Evolutionary conservation across 495 filamentous ascomycete species (phyloP), one percentile per base, ranked within the genome.

Genomic region (Patellaria atrata): DNA sequence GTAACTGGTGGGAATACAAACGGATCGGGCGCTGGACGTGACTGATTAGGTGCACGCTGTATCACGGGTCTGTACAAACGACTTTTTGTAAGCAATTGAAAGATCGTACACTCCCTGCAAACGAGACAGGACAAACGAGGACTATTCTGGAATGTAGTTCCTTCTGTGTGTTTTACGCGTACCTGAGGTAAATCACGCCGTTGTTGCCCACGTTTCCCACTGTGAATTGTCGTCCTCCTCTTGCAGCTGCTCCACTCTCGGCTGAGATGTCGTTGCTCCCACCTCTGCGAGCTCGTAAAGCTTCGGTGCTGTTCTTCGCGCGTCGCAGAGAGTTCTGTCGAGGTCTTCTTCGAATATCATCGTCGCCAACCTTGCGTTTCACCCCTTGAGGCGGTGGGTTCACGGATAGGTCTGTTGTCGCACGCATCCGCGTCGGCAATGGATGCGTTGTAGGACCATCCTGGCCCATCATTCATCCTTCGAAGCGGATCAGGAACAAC

Each of bases 191-290:
- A 55, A 96, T 85, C 57, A 78, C 77, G 22, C 87, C 87, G 61
- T 89, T 87, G 51, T 84, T 81, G 29, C 85, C 86, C 37, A 96
- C 79, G 60, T 92, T 94, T 16, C 81, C 84, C 37, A 94, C 87
- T 7, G 83, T 82, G 56, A 94, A 96, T 50, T 89, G 79, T 31
- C 81, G 33, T 21, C 51, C 48, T 21, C 26, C 32, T 13, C 36
- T 19, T 21, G 34, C 34, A 19, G 40, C 33, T 19, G 21, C 35
- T 17, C 31, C 21, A 11, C 21, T 41, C 12, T 36, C 29, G 20
- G 38, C 29, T 9, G 32, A 33, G 37, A 39, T 26, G 33, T 35
- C 41, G 14, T 31, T 28, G 34, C 33, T 43, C 30, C 35, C 38
- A n/a, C 21, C n/a, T 13, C 48, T 33, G 10, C 45, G 37, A 2